These are phyloP conservation scores for Trichomonascaceae sp. DNA, from an alignment of 1,139 yeast genomes.

Conservation along the genomic window DNA sequence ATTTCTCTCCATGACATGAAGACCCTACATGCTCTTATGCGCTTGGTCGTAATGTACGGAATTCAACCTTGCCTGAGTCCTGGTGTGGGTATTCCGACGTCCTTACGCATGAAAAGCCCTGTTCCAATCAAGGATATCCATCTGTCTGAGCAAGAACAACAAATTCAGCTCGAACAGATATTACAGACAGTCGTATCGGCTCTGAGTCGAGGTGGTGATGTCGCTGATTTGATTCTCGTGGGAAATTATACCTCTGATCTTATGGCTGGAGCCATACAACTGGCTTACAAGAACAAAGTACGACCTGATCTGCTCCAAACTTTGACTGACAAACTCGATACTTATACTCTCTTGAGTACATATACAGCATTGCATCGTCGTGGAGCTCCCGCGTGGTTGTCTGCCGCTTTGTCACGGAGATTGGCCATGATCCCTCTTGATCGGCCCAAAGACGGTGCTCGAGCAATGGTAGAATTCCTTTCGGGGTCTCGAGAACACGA, in stretches of 20 bases:
- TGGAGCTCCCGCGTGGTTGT: constrained; percentile 29
- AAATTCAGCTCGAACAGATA: constrained; percentile 33
- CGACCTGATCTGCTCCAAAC: constrained; percentile 9
- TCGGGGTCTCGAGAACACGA: constrained; percentile 73
- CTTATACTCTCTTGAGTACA: constrained; percentile 28
- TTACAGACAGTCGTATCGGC: constrained; percentile 44
- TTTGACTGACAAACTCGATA: constrained; percentile 26
- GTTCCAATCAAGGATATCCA: constrained; percentile 18
- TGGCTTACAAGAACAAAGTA: constrained; percentile 40
- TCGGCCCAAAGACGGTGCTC: constrained; percentile 61
- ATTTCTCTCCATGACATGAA: constrained; percentile 83
- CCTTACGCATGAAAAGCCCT: constrained; percentile 41
- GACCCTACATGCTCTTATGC: constrained; percentile 58
- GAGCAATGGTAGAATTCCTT: constrained; percentile 66
- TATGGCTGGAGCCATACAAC: constrained; percentile 49
- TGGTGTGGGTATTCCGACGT: constrained; percentile 61
- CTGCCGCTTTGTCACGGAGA: constrained; percentile 34
- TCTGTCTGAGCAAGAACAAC: constrained; percentile 4
- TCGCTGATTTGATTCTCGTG: constrained; percentile 30
- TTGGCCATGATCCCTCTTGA: constrained; percentile 50
- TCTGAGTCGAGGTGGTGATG: constrained; percentile 58
- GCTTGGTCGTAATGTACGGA: constrained; percentile 62
- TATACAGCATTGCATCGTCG: constrained; percentile 27
- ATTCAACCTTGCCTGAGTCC: constrained; percentile 57
- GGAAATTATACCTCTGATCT: constrained; percentile 57